Conservation (phyloP, 306 rosid genomes). For the Dryas octopetala region DNA sequence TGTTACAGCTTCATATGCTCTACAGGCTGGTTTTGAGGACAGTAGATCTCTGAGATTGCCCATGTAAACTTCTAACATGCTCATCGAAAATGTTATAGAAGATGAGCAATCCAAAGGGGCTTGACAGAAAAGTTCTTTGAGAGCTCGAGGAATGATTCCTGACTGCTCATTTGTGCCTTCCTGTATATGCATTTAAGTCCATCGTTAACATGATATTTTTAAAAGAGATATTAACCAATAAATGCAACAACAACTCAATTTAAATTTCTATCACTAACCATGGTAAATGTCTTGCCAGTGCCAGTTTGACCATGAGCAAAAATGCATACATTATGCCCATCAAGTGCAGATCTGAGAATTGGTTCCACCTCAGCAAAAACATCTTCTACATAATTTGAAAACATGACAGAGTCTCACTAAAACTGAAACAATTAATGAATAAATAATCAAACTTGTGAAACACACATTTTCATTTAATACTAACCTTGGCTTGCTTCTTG, state of each 20-base stretch:
- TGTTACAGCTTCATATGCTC: constrained; percentile 46
- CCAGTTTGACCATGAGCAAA: constrained; percentile 96
- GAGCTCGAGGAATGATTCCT: constrained; percentile 81
- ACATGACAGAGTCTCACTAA: constrained; percentile 25
- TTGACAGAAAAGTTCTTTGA: constrained; percentile 68
- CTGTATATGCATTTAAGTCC: constrained; percentile 39
- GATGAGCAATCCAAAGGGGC: constrained; percentile 50
- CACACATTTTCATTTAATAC: constrained; percentile 34
- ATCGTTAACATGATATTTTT: background rate
- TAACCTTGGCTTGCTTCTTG: constrained; percentile 82
- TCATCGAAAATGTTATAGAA: constrained; percentile 65
- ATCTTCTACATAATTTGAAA: constrained; percentile 51
- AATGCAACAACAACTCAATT: constrained; percentile 19
- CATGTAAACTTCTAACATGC: constrained; percentile 98
- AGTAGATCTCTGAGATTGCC: constrained; percentile 79
- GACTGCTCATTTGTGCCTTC: constrained; percentile 77
- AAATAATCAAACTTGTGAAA: constrained; percentile 21
- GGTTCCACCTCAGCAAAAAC: constrained; percentile 88
- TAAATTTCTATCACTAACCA: constrained; percentile 52
- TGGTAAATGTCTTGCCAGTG: constrained; percentile 95
- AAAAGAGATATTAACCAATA: background rate
- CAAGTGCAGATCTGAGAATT: constrained; percentile 79
- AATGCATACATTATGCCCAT: constrained; percentile 86
- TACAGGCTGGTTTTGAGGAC: constrained; percentile 55
- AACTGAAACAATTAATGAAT: background rate